Evolutionary conservation across 345 rosid species (phyloP).

Genomic region (Cochlearia excelsa): DNA sequence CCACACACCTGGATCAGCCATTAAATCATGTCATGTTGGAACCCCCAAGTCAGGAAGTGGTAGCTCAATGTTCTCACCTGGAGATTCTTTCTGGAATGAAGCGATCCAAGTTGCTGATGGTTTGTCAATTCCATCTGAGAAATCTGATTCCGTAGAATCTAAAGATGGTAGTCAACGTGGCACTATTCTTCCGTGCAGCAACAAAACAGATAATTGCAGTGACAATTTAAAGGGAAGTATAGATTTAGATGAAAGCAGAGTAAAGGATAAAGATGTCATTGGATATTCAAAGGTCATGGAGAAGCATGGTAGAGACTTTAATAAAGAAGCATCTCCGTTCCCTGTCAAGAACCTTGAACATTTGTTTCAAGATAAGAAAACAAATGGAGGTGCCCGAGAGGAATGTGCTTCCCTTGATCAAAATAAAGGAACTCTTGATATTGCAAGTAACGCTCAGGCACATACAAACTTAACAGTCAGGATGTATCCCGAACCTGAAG

Average conservation of each 20-base stretch:
- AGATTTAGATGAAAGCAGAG: constrained; percentile 47
- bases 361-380: constrained; percentile 56
- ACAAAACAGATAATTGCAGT: constrained; percentile 34
- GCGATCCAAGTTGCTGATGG: constrained; percentile 93
- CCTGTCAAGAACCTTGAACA: constrained; percentile 87
- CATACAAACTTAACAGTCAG: constrained; percentile 35
- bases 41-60: constrained; percentile 79
- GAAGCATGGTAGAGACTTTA: constrained; percentile 41
- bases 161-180: constrained; percentile 26
- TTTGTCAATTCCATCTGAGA: constrained; percentile 44
- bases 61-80: constrained; percentile 89
- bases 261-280: constrained; percentile 31
- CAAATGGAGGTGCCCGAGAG: constrained; percentile 36
- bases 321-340: constrained; percentile 51
- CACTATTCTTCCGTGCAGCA: constrained; percentile 28
- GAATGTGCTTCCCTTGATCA: constrained; percentile 29
- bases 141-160: constrained; percentile 34
- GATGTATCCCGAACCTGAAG: constrained; percentile 33
- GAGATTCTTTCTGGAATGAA: constrained; percentile 97
- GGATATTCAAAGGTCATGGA: constrained; percentile 41
- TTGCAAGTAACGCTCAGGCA: constrained; percentile 26
- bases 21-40: constrained; percentile 40
- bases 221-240: constrained; percentile 38
- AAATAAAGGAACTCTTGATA: constrained; percentile 30
- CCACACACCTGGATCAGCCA: constrained; percentile 62